Conservation (phyloP, 169 alveolate species). For the Besnoitia besnoiti region DNA sequence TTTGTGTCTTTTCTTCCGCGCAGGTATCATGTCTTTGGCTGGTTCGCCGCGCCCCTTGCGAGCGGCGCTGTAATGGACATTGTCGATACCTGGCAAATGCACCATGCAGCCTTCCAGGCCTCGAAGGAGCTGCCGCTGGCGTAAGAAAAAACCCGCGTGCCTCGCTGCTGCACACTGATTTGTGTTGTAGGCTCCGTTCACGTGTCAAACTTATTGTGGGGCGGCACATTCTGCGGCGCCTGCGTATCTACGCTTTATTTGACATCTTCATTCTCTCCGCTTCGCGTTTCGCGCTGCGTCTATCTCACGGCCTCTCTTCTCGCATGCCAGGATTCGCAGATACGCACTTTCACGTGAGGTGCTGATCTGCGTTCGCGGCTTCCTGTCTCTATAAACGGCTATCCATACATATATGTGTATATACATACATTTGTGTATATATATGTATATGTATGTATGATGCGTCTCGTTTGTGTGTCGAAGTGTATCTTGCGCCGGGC, state of each 20-base stretch:
- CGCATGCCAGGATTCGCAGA: too few relatives aligned
- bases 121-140: slow-evolving; percentile 13
- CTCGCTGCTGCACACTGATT: too few relatives aligned
- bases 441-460: neutral
- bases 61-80: slow-evolving; percentile 78
- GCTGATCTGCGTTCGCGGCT: too few relatives aligned
- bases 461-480: neutral
- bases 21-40: slow-evolving; percentile 76
- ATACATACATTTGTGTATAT: neutral
- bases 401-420: neutral
- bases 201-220: too few relatives aligned
- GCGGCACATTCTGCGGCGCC: too few relatives aligned
- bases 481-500: neutral
- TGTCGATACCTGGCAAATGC: slow-evolving; percentile 71
- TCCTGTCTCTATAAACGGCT: neutral
- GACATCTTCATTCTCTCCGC: too few relatives aligned
- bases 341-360: too few relatives aligned
- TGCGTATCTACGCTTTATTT: too few relatives aligned
- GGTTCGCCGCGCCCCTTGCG: slow-evolving; percentile 80
- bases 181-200: too few relatives aligned
- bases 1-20: neutral
- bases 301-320: too few relatives aligned
- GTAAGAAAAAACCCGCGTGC: too few relatives aligned
- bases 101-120: slow-evolving; percentile 35
- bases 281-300: too few relatives aligned